Evolutionary conservation across 305 asterid genomes (phyloP).

Genomic region (Solanum hybrid): DNA sequence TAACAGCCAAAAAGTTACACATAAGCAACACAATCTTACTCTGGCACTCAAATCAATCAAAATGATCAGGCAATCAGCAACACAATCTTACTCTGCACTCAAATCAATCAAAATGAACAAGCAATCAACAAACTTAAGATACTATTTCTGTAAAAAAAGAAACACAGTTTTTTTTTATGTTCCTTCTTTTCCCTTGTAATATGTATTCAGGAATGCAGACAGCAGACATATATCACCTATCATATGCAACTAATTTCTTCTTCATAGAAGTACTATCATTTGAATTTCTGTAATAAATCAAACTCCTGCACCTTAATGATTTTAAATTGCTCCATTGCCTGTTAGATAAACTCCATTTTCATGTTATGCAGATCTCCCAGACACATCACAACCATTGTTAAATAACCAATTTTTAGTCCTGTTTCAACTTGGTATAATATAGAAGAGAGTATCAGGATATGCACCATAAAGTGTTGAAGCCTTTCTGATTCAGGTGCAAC

Average conservation of each 20-base stretch:
- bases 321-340: not conserved
- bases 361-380: not conserved
- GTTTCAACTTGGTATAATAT: not conserved
- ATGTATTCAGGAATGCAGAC: not conserved
- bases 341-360: not conserved
- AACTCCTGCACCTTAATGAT: not conserved
- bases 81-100: not conserved
- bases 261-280: not conserved
- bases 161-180: not conserved
- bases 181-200: not conserved
- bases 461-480: slow-evolving; percentile 70
- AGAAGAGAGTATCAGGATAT: not conserved
- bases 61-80: not conserved
- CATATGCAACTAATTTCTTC: not conserved
- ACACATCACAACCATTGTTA: not conserved
- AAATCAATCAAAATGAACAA: not conserved
- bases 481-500: slow-evolving; percentile 44
- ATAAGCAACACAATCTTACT: not conserved
- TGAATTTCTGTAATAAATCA: not conserved
- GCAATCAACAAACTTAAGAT: not conserved
- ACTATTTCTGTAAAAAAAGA: not conserved
- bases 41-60: not conserved
- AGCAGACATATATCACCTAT: not conserved
- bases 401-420: not conserved
- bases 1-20: not conserved